A percentile compares a stretch with the other conserved stretches of the same genome.
Conservation (phyloP, 352 stramenopile species). For the Globisporangium barbulae region DNA sequence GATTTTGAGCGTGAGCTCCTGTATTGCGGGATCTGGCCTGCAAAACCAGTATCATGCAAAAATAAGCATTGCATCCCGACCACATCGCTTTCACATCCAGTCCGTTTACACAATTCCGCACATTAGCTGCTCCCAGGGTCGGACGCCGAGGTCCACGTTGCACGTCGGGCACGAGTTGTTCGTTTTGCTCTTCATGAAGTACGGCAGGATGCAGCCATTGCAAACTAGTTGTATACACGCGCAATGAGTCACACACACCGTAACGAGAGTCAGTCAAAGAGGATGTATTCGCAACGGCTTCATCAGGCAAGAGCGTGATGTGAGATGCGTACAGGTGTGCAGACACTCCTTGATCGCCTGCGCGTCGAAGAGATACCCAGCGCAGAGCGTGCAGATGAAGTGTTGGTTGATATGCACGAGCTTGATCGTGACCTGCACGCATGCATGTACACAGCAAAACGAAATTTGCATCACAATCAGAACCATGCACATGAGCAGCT, state of each 20-base stretch:
- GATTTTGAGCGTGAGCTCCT: conserved; percentile 51
- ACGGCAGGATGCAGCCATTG: conserved; percentile 51
- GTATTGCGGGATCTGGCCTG: conserved; percentile 53
- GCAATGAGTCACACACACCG: background rate
- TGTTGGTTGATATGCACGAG: conserved; percentile 51
- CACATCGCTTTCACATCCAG: background rate
- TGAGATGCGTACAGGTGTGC: conserved; percentile 55
- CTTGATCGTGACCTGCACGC: conserved; percentile 37
- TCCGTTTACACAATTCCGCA: conserved; percentile 11
- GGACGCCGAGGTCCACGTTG: conserved; percentile 38
- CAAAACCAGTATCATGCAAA: background rate
- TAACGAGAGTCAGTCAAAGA: conserved; percentile 5
- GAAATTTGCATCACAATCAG: background rate
- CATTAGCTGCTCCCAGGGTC: conserved; percentile 53
- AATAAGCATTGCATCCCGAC: background rate
- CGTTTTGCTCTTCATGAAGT: conserved; percentile 33
- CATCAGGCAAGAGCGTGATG: no score
- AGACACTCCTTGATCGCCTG: conserved; percentile 79
- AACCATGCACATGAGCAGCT: background rate
- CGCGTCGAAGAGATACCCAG: conserved; percentile 63
- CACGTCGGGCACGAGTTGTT: conserved; percentile 47
- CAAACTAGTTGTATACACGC: conserved; percentile 35
- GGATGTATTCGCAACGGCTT: background rate
- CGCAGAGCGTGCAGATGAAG: conserved; percentile 63
- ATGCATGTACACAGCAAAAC: background rate